Percentiles rank a stretch among this genome's conserved stretches.
Conservation (phyloP, 495 filamentous ascomycete genomes). For the Penicillium cosmopolitanum region DNA sequence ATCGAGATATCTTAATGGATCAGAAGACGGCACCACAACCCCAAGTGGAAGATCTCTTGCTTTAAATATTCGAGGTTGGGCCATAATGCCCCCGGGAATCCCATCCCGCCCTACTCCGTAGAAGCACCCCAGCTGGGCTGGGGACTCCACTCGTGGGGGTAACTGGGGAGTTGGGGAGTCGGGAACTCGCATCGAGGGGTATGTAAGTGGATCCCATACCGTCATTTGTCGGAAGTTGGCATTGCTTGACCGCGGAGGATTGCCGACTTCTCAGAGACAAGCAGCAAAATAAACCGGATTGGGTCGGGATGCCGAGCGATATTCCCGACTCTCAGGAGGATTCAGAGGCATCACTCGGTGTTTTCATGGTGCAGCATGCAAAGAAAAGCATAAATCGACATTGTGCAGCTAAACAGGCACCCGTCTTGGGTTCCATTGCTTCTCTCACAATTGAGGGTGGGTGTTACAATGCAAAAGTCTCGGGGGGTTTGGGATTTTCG, state of each 20-base stretch:
- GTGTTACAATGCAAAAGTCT: background rate
- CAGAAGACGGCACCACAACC: background rate
- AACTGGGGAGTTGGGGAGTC: conserved; percentile 3
- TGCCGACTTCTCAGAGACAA: background rate
- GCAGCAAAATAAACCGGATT: background rate
- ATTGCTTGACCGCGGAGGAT: background rate
- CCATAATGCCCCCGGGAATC: background rate
- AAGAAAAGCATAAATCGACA: too few relatives aligned
- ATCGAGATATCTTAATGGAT: background rate
- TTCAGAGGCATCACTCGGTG: too few relatives aligned
- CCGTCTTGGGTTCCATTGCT: too few relatives aligned
- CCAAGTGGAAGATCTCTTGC: background rate
- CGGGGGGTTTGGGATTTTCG: background rate
- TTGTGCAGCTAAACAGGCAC: too few relatives aligned
- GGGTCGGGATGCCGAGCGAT: background rate
- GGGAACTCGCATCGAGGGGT: conserved; percentile 1
- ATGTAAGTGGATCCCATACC: background rate
- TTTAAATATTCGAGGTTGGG: background rate
- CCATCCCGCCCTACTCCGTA: background rate
- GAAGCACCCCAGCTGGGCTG: background rate
- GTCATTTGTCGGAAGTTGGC: conserved; percentile 3
- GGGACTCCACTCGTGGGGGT: conserved; percentile 4
- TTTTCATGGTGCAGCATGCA: too few relatives aligned
- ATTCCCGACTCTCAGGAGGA: background rate
- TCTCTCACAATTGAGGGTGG: background rate